These are phyloP conservation scores for Volutella citrinella DNA, from an alignment of 2,329 filamentous ascomycete species.

Conservation along the genomic window DNA sequence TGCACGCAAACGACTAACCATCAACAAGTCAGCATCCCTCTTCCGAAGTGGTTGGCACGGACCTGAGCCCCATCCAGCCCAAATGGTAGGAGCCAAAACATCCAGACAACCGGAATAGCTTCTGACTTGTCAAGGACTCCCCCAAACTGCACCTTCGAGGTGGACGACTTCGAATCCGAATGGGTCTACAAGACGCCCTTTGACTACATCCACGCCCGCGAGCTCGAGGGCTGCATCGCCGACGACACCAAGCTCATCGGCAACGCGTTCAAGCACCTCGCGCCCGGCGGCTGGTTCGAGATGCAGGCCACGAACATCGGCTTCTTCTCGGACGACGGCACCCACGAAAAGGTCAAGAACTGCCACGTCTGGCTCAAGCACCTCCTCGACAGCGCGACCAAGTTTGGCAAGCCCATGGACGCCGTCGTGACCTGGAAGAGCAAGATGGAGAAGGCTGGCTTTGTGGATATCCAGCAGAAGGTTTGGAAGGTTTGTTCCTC, in stretches of 20 bases:
- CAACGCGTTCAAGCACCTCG: constrained; percentile 30
- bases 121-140: constrained; percentile 44
- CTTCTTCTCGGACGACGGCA: constrained; percentile 34
- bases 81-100: fast-evolving
- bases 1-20: neutral
- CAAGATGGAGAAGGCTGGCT: constrained; percentile 2
- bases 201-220: constrained; percentile 31
- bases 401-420: too few species aligned
- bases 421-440: constrained; percentile 2
- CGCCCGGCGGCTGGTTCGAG: constrained; percentile 45
- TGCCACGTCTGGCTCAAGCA: neutral
- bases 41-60: constrained; percentile 34
- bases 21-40: constrained; percentile 31
- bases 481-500: constrained; percentile 2
- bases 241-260: constrained; percentile 21
- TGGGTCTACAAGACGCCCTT: constrained; percentile 36
- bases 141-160: constrained; percentile 53
- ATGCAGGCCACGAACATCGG: constrained; percentile 37
- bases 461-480: neutral
- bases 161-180: constrained; percentile 55
- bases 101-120: neutral
- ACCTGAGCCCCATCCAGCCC: constrained; percentile 41
- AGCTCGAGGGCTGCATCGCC: constrained; percentile 28
- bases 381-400: too few species aligned
- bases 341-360: constrained; percentile 23